Evolutionary conservation across 2,329 filamentous ascomycete species (phyloP).

Genomic region (Aspergillus novoparasiticus): DNA sequence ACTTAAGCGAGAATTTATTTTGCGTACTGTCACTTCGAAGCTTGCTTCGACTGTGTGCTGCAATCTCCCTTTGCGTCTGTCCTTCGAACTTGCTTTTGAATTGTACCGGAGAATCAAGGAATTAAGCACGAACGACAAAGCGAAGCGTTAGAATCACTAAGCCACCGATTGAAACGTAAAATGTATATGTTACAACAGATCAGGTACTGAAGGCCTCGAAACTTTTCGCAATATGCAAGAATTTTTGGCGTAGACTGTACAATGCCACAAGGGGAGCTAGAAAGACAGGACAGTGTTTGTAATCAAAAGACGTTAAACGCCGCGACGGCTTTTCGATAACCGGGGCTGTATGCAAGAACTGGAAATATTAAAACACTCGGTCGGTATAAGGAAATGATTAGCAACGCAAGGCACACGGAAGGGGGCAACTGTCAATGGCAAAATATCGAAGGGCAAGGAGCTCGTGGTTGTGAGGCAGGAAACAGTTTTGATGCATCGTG

Average conservation of each 20-base stretch:
- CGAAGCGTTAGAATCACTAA: constrained; percentile 11
- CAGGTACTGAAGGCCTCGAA: constrained; percentile 2
- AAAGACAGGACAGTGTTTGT: constrained; percentile 7
- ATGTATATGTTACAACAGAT: constrained; percentile 18
- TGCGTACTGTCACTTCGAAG: constrained; percentile 1
- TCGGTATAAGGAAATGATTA: constrained; percentile 22
- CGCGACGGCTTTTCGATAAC: constrained; percentile 5
- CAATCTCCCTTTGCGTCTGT: background rate
- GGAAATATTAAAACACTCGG: constrained; percentile 16
- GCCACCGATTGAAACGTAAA: constrained; percentile 14
- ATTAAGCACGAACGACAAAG: background rate
- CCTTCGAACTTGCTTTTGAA: constrained; percentile 9
- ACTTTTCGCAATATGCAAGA: constrained; percentile 4
- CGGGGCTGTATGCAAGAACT: constrained; percentile 6
- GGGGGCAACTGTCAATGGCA: constrained; percentile 17
- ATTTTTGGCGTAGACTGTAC: constrained; percentile 14
- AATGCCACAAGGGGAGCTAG: constrained; percentile 8
- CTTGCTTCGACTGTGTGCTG: background rate
- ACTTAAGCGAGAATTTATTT: constrained; percentile 5
- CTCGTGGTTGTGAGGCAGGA: constrained; percentile 26
- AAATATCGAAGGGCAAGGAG: constrained; percentile 21
- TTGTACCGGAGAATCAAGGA: background rate
- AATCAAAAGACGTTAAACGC: constrained; percentile 1
- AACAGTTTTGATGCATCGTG: constrained; percentile 38
- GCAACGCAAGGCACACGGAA: constrained; percentile 28